Evolutionary conservation across 331 rosid genomes (phyloP), one percentile per base, ranked within the genome.

Genomic region (Acacia pycnantha): DNA sequence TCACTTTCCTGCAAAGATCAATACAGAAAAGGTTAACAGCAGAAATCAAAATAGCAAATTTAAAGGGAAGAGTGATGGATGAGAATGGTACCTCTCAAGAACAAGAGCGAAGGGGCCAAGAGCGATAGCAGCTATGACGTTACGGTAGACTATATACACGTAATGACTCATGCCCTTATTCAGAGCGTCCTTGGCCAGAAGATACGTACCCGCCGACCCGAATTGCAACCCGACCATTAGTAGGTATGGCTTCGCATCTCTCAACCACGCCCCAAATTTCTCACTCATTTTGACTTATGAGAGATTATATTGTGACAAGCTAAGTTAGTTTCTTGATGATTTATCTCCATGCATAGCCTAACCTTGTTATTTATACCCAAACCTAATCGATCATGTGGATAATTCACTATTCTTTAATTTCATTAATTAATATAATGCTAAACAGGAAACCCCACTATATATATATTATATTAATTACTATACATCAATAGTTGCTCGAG

Each of bases 61-160:
- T 9, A 4, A 1, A 27, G 19, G 18, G 18, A 12, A 61, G 37
- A 9, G 61, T 6, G 12, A 58, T 4, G 35, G 19, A 13, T 12
- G 37, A 14, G 40, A 11, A 8, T 24, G 16, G 15, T 8, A 91
- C 97, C 98, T 94, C 83, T 94, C 98, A 1, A 94, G 77, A 76
- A 89, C 1, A 14, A 89, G 75, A 8, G 97, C 97, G 21, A 92
- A 90, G n/a, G 98, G 97, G 56, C 91, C 88, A 8, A 94, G 91
- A 35, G 90, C 51, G 0, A 94, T 70, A 2, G 95, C 88, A 0
- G 97, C 94, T 6, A 88, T 69, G 69, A 88, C 88, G 51, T 92
- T 94, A 19, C 97, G 95, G 56, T 94, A 94, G 54, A 92, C 97
- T 14, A 92, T 85, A 77, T 92, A 88, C 0, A 94, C 93, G 6